Percentiles rank a stretch among this genome's conserved stretches.
Evolutionary conservation across 1,284 basidiomycete genomes (phyloP).

Genomic region (Tilletia horrida): DNA sequence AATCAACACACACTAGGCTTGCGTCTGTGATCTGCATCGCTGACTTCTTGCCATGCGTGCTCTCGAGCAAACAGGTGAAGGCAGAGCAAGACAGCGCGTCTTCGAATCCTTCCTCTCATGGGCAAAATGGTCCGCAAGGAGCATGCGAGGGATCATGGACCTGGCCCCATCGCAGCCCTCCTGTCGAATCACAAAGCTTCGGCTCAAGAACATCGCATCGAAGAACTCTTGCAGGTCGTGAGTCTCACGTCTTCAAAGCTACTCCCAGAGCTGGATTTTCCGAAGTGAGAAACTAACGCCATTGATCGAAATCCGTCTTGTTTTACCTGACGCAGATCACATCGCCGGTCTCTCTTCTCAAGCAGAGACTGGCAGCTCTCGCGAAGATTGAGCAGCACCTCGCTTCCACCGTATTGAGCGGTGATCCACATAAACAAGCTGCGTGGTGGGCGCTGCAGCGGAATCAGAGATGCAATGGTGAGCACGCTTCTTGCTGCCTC

Average conservation of each 20-base stretch:
- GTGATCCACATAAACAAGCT: slow-evolving; percentile 1
- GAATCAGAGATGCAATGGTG: slow-evolving; percentile 1
- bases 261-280: no score
- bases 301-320: background rate
- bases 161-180: background rate
- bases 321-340: background rate
- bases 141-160: background rate
- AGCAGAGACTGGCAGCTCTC: background rate
- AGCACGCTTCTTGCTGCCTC: background rate
- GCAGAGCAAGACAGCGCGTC: no score
- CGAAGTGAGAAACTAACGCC: no score
- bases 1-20: no score
- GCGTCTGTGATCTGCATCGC: no score
- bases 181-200: background rate
- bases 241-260: background rate
- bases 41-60: no score
- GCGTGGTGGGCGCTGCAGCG: slow-evolving; percentile 6
- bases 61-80: no score
- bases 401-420: slow-evolving; percentile 3
- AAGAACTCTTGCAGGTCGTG: slow-evolving; percentile 2
- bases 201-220: background rate
- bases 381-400: slow-evolving; percentile 14
- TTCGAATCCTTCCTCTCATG: no score
- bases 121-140: background rate
- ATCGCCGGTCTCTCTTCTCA: background rate